Base-by-base conservation (phyloP, 2,329 filamentous ascomycete species). In the Dactylellina haptotyla region DNA sequence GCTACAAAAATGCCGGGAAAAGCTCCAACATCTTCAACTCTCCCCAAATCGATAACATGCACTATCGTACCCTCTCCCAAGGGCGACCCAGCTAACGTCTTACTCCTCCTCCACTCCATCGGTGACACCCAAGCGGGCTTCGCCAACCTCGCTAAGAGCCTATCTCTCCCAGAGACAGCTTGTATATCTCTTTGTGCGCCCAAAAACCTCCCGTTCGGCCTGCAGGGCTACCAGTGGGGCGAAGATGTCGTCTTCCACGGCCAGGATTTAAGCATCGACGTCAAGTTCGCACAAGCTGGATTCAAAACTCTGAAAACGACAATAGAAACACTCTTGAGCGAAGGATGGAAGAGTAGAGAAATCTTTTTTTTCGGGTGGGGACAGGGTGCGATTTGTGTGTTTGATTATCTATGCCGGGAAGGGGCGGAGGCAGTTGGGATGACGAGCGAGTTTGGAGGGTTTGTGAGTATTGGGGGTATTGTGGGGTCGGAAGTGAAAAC, bases 91-190 rank as follows among this genome's bases (percentile, higher is more conserved):
- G 87, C 89, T 8, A 89, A 93, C 77, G 84, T 96, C 76, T 87
- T 96, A 75, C 82, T 96, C 79, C 86, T 96, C 57, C 87, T 96
- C 67, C 93, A 96, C 81, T 92, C 92, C 75, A 86, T 96, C 10
- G 93, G 93, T 75, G 93, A 96, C 82, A 87, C 86, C 32, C 86
- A 91, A 71, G 78, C 80, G 2, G 84, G 90, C 34, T 96, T 95
- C 80, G 85, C 87, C 71, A 82, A 82, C 46, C 90, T 96, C 74
- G 91, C 88, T 18, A 83, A 84, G 65, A 87, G 87, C 76, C 82
- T 96, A 73, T 84, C 85, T 73, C 86, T 96, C 2, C 92, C 92
- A 0, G 90, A 93, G 78, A 93, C 93, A 58, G 85, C 89, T 65
- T 88, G 88, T 77, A 86, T 97, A 61, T 86, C 91, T 4, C 83